Evolutionary conservation across 1,284 basidiomycete genomes (phyloP).

Genomic region (Mycosarcoma mackinlayi): DNA sequence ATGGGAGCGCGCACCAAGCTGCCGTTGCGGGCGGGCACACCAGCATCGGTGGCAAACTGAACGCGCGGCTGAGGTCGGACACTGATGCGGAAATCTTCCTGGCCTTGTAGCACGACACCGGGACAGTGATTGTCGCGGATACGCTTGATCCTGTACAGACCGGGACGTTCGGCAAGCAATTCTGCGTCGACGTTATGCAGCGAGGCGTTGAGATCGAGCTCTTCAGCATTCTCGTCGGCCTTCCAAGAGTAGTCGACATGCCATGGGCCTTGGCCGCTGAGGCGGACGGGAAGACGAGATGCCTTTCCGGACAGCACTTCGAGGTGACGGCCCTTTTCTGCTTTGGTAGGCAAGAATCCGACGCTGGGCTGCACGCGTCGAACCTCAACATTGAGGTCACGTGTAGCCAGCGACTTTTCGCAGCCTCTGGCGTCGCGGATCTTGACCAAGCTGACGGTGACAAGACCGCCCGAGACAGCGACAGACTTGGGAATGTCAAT

Average conservation of each 20-base stretch:
- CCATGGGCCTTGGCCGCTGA: slow-evolving; percentile 70
- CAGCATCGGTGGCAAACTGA: slow-evolving; percentile 53
- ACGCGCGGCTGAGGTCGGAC: slow-evolving; percentile 78
- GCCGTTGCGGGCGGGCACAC: slow-evolving; percentile 42
- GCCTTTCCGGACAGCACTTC: slow-evolving; percentile 81
- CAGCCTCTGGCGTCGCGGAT: slow-evolving; percentile 91
- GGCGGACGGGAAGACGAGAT: slow-evolving; percentile 70
- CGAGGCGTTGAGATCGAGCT: slow-evolving; percentile 70
- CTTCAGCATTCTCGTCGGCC: slow-evolving; percentile 66
- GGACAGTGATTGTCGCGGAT: slow-evolving; percentile 85
- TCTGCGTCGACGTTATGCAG: slow-evolving; percentile 78
- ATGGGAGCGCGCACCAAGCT: slow-evolving; percentile 75
- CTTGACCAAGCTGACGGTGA: slow-evolving; percentile 83
- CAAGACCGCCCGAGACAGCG: slow-evolving; percentile 78
- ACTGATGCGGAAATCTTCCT: slow-evolving; percentile 77
- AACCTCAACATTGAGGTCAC: slow-evolving; percentile 88
- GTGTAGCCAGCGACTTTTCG: slow-evolving; percentile 79
- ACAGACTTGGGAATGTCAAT: slow-evolving; percentile 70
- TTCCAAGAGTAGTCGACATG: slow-evolving; percentile 78
- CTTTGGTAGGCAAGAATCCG: slow-evolving; percentile 76
- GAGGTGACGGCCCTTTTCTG: slow-evolving; percentile 70
- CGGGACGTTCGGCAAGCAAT: slow-evolving; percentile 77
- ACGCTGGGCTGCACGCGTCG: slow-evolving; percentile 86
- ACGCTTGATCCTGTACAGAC: slow-evolving; percentile 79
- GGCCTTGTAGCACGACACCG: slow-evolving; percentile 76